Conservation (phyloP, 2,329 filamentous ascomycete species). For the Periconia digitata region DNA sequence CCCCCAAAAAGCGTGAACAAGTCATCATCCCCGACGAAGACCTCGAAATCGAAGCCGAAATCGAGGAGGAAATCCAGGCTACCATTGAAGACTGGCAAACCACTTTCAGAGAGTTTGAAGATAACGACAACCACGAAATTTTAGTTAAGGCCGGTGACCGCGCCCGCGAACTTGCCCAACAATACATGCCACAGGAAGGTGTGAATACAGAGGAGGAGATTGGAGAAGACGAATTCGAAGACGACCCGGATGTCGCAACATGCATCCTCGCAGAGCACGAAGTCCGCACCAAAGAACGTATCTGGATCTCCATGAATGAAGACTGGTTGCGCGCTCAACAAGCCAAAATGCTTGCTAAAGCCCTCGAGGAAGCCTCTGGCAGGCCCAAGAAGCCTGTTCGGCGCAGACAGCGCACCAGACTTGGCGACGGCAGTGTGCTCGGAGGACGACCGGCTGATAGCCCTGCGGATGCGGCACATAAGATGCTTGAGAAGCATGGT, state of each 20-base stretch:
- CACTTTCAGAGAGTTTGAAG: constrained; percentile 31
- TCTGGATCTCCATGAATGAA: constrained; percentile 95
- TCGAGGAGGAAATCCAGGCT: constrained; percentile 49
- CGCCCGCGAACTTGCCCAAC: constrained; percentile 31
- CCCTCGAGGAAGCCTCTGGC: constrained; percentile 59
- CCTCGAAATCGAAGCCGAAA: constrained; percentile 49
- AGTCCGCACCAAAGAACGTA: constrained; percentile 78
- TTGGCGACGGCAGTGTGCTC: constrained; percentile 46
- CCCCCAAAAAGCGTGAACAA: constrained; percentile 33
- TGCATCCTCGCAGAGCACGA: constrained; percentile 76
- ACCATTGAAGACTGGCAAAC: constrained; percentile 34
- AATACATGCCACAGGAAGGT: constrained; percentile 26
- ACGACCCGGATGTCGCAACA: constrained; percentile 83
- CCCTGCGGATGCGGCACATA: constrained; percentile 48
- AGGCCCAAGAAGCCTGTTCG: constrained; percentile 53
- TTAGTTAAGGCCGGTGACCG: constrained; percentile 27
- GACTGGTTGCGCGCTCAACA: constrained; percentile 89
- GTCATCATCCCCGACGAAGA: constrained; percentile 48
- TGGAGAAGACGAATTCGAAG: constrained; percentile 78
- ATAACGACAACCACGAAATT: constrained; percentile 32
- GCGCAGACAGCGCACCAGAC: constrained; percentile 40
- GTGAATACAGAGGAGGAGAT: constrained; percentile 57
- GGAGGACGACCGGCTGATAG: constrained; percentile 46
- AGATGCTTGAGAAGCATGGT: constrained; percentile 50
- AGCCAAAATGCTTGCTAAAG: constrained; percentile 75